Base-by-base conservation (phyloP, 768 basidiomycete species). In the Boletus rufocinnamomeus region DNA sequence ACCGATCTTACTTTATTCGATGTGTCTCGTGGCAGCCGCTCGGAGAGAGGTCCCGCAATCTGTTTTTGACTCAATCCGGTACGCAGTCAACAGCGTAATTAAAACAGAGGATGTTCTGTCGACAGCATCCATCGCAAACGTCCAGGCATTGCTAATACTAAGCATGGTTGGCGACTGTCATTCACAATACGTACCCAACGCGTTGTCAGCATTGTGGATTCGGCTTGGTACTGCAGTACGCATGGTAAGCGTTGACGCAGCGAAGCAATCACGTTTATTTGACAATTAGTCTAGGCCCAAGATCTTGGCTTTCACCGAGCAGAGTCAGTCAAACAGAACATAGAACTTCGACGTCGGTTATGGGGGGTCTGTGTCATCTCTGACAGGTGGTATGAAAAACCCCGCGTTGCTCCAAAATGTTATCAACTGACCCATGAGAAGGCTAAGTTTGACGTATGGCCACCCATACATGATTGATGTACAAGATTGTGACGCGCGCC, bases 401-500 rank as follows among this genome's bases (percentile, higher is more conserved):
- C 50, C 54, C 45, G 13, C 32, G 55, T 63, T 60, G 51, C 30
- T 27, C 23, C 5, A 19, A 38, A 34, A 43, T 35, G 34, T 47
- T 11, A 38, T 59, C 4, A 37, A 45, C 54, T 58, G 23, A 68
- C 50, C 54, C 46, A 34, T 48, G 56, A 52, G 19, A 67, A 93
- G 91, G 92, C 83, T 87, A 54, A 92, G 91, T 69, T 78, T 95
- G 38, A 87, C 92, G 25, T 93, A 94, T 65, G 96, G 96, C 0
- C 91, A 94, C 63, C 96, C 96, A 3, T 90, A 87, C 71, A 92
- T 96, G 89, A 96, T 99, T 61, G 95, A 98, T 72, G 85, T 98
- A 2, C 86, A 90, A 63, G 97, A 99, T 72, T 99, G 97, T 73
- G 96, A 99, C 73, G 90, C 92, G 5, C 87, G 95, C 54, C 79